Evolutionary conservation across 2,329 filamentous ascomycete species (phyloP), one percentile per base, ranked within the genome.

Genomic region (Exserohilum rostratum): DNA sequence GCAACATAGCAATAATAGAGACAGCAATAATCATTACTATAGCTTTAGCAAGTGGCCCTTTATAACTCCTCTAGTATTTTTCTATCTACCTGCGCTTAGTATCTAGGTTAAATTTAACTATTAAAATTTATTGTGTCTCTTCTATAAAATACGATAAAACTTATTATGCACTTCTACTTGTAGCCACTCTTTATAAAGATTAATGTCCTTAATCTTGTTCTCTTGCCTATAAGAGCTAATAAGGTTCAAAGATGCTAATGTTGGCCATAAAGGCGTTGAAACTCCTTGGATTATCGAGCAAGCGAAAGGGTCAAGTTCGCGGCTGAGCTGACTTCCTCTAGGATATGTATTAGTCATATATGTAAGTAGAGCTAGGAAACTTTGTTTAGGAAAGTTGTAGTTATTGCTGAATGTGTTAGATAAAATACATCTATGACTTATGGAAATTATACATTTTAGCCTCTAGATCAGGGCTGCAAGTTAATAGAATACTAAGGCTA

Each of bases 361-460:
- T 31, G 34, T 47, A 31, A 47, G 25, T 25, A 47, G 45, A 5
- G 45, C 45, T 47, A 11, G 34, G 34, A 47, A 47, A 17, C 42
- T 46, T 46, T 11, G 25, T 29, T 46, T 11, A 46, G 43, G 43
- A 39, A 46, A 53, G 34, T 53, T 40, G 35, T 22, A 12, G 29
- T 39, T n/a, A 46, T 39, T 53, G 18, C 43, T 53, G 40, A 17
- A 40, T 38, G 29, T 53, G 29, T 53, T 39, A 53, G 42, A 53
- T 27, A 40, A 46, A 46, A 45, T 46, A 46, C 22, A 29, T 34
- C 18, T 46, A 31, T n/a, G 25, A 47, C n/a, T 47, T 2, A 47
- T 39, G 18, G 25, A 29, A 49, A 49, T 49, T 13, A 42, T 53
- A 47, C 25, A 47, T 48, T 29, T 48, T 25, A 52, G 49, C 29